A percentile compares a stretch with the other conserved stretches of the same genome.
These are phyloP conservation scores for Blepharisma stoltei DNA, from an alignment of 73 alveolate genomes.

Conservation along the genomic window DNA sequence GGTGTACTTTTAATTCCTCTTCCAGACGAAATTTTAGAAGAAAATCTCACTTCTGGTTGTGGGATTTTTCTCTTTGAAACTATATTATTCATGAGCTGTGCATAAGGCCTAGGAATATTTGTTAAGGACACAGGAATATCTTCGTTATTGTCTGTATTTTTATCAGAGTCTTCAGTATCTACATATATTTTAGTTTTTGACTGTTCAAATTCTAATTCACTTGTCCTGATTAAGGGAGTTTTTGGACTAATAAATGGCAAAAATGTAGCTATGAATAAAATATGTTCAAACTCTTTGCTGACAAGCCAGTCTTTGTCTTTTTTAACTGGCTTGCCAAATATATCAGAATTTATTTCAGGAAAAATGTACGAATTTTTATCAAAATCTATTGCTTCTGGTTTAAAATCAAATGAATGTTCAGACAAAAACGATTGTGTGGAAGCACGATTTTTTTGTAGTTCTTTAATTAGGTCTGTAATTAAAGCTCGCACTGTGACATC, in stretches of 20 bases:
- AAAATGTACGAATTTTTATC: constrained; percentile 16
- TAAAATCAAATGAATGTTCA: not conserved
- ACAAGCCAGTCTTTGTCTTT: constrained; percentile 22
- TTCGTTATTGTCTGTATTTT: not conserved
- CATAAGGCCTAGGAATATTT: not conserved
- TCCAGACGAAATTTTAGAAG: not conserved
- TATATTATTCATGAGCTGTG: not conserved
- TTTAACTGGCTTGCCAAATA: not conserved
- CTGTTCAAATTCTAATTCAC: not conserved
- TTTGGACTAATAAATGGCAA: constrained; percentile 7
- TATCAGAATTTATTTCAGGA: not conserved
- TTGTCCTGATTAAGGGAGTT: not conserved
- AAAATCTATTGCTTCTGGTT: not conserved
- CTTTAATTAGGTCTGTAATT: constrained; percentile 6
- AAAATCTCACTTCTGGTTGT: not conserved
- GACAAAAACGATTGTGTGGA: not conserved
- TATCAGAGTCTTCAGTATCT: not conserved
- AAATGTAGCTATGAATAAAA: not conserved
- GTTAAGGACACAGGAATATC: not conserved
- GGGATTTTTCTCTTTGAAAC: not conserved
- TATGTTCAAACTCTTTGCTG: not conserved
- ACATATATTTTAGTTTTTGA: not conserved
- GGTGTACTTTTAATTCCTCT: not conserved
- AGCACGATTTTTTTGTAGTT: not conserved
- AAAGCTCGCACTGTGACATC: not conserved